Percentiles rank a stretch among this genome's conserved stretches.
phyloP scores from a whole-genome alignment of 1,139 yeast species.

The Suhomyces atakaporum region DNA sequence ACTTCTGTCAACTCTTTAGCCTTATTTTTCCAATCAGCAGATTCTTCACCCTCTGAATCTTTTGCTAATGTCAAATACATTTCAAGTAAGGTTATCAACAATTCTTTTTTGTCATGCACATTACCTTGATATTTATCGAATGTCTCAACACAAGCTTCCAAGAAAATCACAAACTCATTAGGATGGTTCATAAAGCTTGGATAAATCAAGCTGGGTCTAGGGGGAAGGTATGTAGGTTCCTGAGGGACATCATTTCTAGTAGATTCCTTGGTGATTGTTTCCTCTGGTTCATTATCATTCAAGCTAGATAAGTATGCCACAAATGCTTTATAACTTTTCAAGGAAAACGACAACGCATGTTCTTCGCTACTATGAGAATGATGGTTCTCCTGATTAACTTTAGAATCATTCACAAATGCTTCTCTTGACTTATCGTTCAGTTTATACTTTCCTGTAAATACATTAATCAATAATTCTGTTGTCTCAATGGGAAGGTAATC shows the following conservation, averaged over 20 bases:
- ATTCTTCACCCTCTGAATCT: slow-evolving; percentile 30
- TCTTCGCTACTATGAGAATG: slow-evolving; percentile 4
- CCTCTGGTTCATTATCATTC: slow-evolving; percentile 15
- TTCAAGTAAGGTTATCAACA: slow-evolving; percentile 78
- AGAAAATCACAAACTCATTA: slow-evolving; percentile 85
- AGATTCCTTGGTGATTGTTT: slow-evolving; percentile 6
- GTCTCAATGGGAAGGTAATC: slow-evolving; percentile 77
- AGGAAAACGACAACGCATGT: slow-evolving; percentile 19
- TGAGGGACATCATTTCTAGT: neutral
- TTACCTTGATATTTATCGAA: slow-evolving; percentile 78
- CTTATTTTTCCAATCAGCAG: slow-evolving; percentile 59
- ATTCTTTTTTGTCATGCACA: slow-evolving; percentile 65
- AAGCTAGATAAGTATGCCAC: slow-evolving; percentile 57
- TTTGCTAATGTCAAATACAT: slow-evolving; percentile 67
- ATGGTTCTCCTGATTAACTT: slow-evolving; percentile 3
- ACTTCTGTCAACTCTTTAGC: slow-evolving; percentile 56
- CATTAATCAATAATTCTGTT: slow-evolving; percentile 76
- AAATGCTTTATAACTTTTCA: slow-evolving; percentile 74
- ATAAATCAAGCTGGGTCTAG: slow-evolving; percentile 84
- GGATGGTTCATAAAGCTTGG: slow-evolving; percentile 84
- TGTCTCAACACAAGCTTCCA: slow-evolving; percentile 86
- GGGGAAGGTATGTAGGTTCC: slow-evolving; percentile 84
- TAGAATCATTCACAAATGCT: slow-evolving; percentile 5
- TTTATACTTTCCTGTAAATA: slow-evolving; percentile 81
- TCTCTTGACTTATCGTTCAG: slow-evolving; percentile 22